These are phyloP conservation scores for Ascochyta clinopodiicola DNA, from an alignment of 2,329 filamentous ascomycete genomes.

Conservation along the genomic window DNA sequence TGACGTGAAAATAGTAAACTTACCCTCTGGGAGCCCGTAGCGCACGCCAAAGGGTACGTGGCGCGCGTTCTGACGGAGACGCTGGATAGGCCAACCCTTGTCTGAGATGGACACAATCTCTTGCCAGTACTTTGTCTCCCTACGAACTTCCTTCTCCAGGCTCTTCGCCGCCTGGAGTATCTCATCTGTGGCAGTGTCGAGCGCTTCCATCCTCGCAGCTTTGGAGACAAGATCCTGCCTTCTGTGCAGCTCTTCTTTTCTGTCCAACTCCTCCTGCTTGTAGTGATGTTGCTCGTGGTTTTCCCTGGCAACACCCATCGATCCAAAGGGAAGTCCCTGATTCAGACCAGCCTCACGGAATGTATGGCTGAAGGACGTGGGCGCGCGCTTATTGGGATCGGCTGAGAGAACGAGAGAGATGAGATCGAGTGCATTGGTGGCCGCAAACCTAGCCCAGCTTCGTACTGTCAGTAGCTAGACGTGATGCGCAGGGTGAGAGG, in stretches of 20 bases:
- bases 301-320: conserved; percentile 38
- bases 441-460: conserved; percentile 41
- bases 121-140: conserved; percentile 88
- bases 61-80: conserved; percentile 54
- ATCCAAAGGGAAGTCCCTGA: conserved; percentile 47
- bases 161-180: conserved; percentile 74
- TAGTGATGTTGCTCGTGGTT: conserved; percentile 27
- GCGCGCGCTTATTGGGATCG: conserved; percentile 35
- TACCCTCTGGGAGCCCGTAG: conserved; percentile 85
- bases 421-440: conserved; percentile 43
- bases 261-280: conserved; percentile 25
- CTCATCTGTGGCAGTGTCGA: conserved; percentile 76
- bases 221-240: conserved; percentile 59
- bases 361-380: conserved; percentile 36
- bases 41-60: conserved; percentile 82
- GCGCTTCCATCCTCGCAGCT: conserved; percentile 80
- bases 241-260: conserved; percentile 43
- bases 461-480: conserved; percentile 13
- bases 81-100: conserved; percentile 78
- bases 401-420: conserved; percentile 41
- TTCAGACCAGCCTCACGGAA: conserved; percentile 34
- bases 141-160: conserved; percentile 76
- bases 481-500: conserved; percentile 56
- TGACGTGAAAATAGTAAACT: conserved; percentile 15
- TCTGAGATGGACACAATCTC: conserved; percentile 82